Percentiles rank a stretch among this genome's conserved stretches.
Evolutionary conservation across 768 basidiomycete genomes (phyloP).

Genomic region (Leccinum variicolor): DNA sequence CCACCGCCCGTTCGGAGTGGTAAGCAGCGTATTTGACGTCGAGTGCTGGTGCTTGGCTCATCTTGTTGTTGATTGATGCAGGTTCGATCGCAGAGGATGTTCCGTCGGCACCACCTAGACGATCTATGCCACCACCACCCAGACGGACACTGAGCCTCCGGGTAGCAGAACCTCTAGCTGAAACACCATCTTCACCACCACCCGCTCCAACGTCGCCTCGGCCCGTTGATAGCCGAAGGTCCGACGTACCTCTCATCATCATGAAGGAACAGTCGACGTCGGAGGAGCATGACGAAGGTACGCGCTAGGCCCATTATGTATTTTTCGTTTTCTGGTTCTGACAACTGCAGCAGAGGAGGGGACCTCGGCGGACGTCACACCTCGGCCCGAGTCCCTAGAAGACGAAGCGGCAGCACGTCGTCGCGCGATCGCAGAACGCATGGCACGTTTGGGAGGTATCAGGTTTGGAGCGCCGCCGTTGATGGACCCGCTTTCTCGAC

Average conservation of each 20-base stretch:
- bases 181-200: conserved; percentile 17
- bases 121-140: conserved; percentile 19
- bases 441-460: conserved; percentile 90
- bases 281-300: conserved; percentile 9
- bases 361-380: neutral
- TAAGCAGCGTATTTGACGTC: neutral
- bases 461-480: conserved; percentile 68
- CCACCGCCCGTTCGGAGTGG: conserved; percentile 30
- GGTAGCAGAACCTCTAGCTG: conserved; percentile 5
- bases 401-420: conserved; percentile 53
- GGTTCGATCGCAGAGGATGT: conserved; percentile 13
- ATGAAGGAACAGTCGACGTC: conserved; percentile 15
- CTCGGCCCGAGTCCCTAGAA: conserved; percentile 26
- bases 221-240: conserved; percentile 7
- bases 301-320: neutral
- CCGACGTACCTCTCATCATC: conserved; percentile 24
- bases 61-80: neutral
- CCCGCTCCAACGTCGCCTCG: conserved; percentile 18
- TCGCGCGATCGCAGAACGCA: conserved; percentile 84
- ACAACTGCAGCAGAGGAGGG: conserved; percentile 15
- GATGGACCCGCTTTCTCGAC: conserved; percentile 34
- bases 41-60: conserved; percentile 1
- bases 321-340: neutral
- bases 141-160: conserved; percentile 22
- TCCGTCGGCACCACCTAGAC: conserved; percentile 11